A percentile compares a stretch with the other conserved stretches of the same genome.
These are phyloP conservation scores for Melaleuca quinquenervia DNA, from an alignment of 345 rosid species.

Conservation along the genomic window DNA sequence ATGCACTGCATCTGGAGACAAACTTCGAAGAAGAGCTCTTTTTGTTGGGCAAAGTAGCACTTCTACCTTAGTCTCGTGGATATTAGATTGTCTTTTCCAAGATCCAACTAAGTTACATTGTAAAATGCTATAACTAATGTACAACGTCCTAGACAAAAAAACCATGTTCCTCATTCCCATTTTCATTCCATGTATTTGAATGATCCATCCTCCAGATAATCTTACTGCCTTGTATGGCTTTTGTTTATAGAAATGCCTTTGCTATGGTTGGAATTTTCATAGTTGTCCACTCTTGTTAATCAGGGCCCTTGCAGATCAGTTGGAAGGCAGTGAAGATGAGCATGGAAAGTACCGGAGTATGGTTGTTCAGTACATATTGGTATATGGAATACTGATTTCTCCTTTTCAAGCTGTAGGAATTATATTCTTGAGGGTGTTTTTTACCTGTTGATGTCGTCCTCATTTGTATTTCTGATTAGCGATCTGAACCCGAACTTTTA, in stretches of 20 bases:
- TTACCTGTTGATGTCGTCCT: neutral
- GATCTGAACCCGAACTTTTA: neutral
- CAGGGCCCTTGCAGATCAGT: slow-evolving; percentile 90
- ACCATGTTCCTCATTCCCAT: neutral
- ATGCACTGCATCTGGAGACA: neutral
- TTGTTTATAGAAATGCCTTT: neutral
- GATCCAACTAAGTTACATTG: neutral
- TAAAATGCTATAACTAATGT: neutral
- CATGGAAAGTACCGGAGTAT: slow-evolving; percentile 63
- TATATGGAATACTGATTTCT: slow-evolving; percentile 1
- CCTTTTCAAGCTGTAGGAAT: neutral
- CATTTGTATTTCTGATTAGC: neutral
- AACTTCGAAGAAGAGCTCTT: neutral
- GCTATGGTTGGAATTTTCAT: slow-evolving; percentile 2
- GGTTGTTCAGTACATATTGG: slow-evolving; percentile 67
- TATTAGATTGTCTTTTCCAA: neutral
- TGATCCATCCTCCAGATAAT: neutral
- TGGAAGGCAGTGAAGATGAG: slow-evolving; percentile 76
- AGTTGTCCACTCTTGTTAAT: slow-evolving; percentile 17
- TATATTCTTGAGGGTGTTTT: neutral
- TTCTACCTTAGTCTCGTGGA: neutral
- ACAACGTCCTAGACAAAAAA: neutral
- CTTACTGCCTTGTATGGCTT: neutral
- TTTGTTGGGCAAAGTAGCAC: neutral
- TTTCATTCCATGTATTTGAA: neutral